Percentiles rank a stretch among this genome's conserved stretches.
These are phyloP conservation scores for Apiospora pterosperma DNA, from an alignment of 2,329 filamentous ascomycete species.

Conservation along the genomic window DNA sequence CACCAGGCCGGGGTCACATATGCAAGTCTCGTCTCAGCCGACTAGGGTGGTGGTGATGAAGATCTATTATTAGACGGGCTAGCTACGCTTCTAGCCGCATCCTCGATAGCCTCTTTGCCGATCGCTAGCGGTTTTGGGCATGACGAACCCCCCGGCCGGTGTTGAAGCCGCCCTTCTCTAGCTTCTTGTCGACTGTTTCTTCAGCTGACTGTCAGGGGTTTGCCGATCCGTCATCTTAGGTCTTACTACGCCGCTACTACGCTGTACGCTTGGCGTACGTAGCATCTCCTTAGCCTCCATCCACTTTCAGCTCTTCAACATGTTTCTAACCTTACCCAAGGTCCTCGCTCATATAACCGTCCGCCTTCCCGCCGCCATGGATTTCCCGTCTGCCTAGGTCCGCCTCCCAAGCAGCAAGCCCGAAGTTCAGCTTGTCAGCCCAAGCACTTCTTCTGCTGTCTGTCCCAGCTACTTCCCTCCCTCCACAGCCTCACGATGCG, in stretches of 20 bases:
- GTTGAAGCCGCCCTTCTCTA: neutral
- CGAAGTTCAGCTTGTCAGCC: neutral
- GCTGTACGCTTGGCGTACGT: too few relatives aligned
- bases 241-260: neutral
- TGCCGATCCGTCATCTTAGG: neutral
- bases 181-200: neutral
- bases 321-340: neutral
- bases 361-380: neutral
- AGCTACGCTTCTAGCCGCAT: neutral
- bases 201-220: neutral
- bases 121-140: neutral
- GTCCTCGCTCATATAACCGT: neutral
- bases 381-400: neutral
- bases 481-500: neutral
- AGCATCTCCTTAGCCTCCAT: neutral
- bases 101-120: neutral
- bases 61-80: neutral
- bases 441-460: neutral
- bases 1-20: neutral
- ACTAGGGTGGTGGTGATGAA: neutral
- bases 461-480: neutral
- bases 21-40: neutral
- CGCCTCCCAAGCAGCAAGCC: neutral
- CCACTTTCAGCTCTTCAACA: neutral
- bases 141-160: neutral